Evolutionary conservation across 2,329 filamentous ascomycete species (phyloP), one percentile per base, ranked within the genome.

Genomic region (Pyrenophora teres): DNA sequence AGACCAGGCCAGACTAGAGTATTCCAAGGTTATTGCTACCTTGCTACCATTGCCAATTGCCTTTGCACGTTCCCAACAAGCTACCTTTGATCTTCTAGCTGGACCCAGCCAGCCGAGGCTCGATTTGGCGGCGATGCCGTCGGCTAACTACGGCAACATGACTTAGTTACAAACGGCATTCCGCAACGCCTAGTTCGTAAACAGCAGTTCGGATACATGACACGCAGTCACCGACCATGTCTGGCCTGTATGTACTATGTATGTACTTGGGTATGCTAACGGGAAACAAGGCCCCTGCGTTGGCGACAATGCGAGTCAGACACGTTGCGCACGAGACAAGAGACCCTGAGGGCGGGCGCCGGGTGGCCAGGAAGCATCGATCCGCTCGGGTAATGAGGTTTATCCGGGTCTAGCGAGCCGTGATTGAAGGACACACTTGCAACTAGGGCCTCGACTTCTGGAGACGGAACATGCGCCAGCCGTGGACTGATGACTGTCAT

Each of bases 121-220:
- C 9, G 27, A 36, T 36, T 36, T 36, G n/a, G 33, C 33, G 9
- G n/a, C 27, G 27, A 30, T 36, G 33, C 33, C n/a, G n/a, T 36
- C 33, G 33, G 33, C n/a, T 18, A 36, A 36, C 16, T 15, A 8
- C 33, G 33, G 33, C 33, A 18, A 36, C 2, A 7, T 18, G n/a
- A 6, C 33, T 36, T 36, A 16, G n/a, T 36, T 36, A 16, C n/a
- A 36, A 36, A 36, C 33, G n/a, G 16, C 5, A 7, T 19, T 33
- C 19, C 38, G 31, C 40, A 40, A 38, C 31, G 42, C 12, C 37
- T 15, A 37, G n/a, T 16, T 31, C 51, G n/a, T 39, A 50, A 50
- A 39, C 19, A 50, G 51, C 38, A 50, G 46, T 38, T 27, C 42
- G 39, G 40, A 10, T 16, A 40, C 52, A 46, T 15, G 33, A 32